Evolutionary conservation across 1,139 yeast genomes (phyloP), one percentile per base, ranked within the genome.

Genomic region (Debaryomyces udenii): DNA sequence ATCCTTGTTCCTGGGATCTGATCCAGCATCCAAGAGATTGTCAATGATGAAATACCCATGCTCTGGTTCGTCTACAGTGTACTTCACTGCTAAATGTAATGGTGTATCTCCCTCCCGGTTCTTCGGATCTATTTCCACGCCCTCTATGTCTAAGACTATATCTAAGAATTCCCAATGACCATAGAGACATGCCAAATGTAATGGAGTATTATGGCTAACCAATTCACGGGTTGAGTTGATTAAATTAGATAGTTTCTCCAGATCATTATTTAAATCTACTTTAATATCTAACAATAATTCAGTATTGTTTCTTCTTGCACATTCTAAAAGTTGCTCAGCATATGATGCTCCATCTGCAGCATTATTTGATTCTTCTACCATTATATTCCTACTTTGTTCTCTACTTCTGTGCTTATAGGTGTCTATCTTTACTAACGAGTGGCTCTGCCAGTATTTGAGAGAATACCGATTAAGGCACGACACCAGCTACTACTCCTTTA

Each of bases 121-220:
- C 35, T 67, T 61, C 0, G 96, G 93, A 59, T 93, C 96, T 31
- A 91, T 82, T 53, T 90, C 96, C 17, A 91, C 91, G 2, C 96
- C 97, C 47, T 87, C 96, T 43, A 85, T 82, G 59, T 93, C 98
- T 48, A 93, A 73, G 22, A 93, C 69, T 36, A 75, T 68, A 57
- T 93, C 98, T 57, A 93, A 71, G 32, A 88, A 88, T 54, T 90
- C 97, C 80, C 86, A 87, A 44, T 89, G 80, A 2, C 98, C 98
- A 51, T 80, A 74, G 46, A 74, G 75, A 30, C 95, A 86, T 18
- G 96, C 89, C 38, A 93, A 64, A 64, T 93, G 98, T 38, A 93
- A 71, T 3, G 94, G 80, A 1, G 90, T 70, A 67, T 89, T 89
- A n/a, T 90, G 88, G 31, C 90, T 74, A 40, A 73, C 70, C 24